Conservation (phyloP, 108 stramenopile species). For the Nannochloropsis salina region DNA sequence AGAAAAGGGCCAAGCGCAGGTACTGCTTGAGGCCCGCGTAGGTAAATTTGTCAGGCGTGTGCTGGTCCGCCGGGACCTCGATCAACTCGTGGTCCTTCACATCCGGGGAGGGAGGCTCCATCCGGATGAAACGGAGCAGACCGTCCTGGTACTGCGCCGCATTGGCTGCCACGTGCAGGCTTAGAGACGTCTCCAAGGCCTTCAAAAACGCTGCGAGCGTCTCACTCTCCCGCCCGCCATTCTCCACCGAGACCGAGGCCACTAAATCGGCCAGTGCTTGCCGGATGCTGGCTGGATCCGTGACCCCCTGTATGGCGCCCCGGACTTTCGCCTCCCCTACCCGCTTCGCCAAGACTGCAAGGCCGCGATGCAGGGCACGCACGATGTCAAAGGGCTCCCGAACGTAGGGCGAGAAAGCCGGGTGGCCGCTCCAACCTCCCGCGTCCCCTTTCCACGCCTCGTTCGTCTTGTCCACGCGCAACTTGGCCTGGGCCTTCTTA, state of each 20-base stretch:
- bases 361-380: neutral
- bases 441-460: constrained; percentile 12
- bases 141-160: neutral
- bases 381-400: neutral
- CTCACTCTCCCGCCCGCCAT: neutral
- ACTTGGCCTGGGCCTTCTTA: constrained; percentile 10
- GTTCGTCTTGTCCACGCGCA: neutral
- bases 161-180: neutral
- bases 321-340: neutral
- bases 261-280: neutral
- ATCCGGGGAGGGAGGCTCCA: neutral
- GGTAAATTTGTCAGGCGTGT: neutral
- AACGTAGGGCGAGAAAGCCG: constrained; percentile 9
- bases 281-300: neutral
- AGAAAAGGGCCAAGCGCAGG: constrained; percentile 12
- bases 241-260: neutral
- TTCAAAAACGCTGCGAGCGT: neutral
- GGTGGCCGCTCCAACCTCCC: constrained; percentile 4
- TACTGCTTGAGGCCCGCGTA: neutral
- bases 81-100: neutral
- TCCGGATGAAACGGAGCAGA: neutral
- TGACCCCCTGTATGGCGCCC: neutral
- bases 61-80: neutral
- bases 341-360: neutral
- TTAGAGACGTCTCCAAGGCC: neutral